Evolutionary conservation across 2,329 filamentous ascomycete species (phyloP).

Genomic region (Pseudocercospora macadamiae): DNA sequence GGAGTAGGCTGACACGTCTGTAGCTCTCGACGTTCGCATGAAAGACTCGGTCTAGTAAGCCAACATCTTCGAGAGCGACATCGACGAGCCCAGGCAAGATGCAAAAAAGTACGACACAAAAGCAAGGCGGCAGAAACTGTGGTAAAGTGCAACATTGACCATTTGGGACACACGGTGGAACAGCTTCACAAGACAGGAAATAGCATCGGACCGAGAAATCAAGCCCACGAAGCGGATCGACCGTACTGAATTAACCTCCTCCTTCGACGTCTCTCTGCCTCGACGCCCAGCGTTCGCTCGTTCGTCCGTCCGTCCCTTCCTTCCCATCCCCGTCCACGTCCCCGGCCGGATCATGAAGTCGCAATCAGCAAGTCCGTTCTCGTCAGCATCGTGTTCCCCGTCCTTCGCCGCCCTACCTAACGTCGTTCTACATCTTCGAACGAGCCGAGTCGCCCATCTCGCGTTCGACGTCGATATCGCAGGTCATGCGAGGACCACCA

Average conservation of each 20-base stretch:
- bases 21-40: conserved; percentile 18
- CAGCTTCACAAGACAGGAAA: conserved; percentile 21
- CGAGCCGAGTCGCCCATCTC: conserved; percentile 19
- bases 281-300: conserved; percentile 11
- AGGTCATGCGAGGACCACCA: neutral
- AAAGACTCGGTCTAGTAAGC: conserved; percentile 9
- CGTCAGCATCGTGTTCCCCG: conserved; percentile 4
- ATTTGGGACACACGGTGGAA: conserved; percentile 9
- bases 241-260: conserved; percentile 15
- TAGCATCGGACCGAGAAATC: conserved; percentile 15
- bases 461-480: conserved; percentile 16
- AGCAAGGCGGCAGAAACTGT: conserved; percentile 8
- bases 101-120: neutral
- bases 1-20: conserved; percentile 57
- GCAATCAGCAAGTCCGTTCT: neutral
- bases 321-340: conserved; percentile 15
- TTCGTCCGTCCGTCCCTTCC: conserved; percentile 12
- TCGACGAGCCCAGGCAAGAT: too few relatives aligned
- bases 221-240: conserved; percentile 22
- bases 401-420: conserved; percentile 10
- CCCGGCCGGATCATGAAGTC: conserved; percentile 9
- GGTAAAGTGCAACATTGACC: conserved; percentile 20
- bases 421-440: conserved; percentile 13
- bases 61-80: conserved; percentile 10
- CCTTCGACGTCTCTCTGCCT: conserved; percentile 17